A percentile compares a stretch with the other conserved stretches of the same genome.
Evolutionary conservation across 352 stramenopile genomes (phyloP).

Genomic region (Globisporangium acanthophoron): DNA sequence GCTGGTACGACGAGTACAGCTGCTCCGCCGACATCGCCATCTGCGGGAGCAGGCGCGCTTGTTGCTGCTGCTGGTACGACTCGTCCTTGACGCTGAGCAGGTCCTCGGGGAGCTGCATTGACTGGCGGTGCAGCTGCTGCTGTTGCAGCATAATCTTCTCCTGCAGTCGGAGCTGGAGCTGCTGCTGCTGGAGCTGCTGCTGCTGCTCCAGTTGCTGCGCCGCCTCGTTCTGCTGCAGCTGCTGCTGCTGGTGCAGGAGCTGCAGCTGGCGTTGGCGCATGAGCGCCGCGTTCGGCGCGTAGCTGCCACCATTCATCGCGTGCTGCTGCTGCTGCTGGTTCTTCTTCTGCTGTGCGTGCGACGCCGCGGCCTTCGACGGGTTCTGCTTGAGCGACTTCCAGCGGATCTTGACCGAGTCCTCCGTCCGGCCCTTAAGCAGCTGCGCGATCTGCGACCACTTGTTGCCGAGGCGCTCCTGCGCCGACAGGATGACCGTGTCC

Average conservation of each 20-base stretch:
- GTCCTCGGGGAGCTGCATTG: constrained; percentile 36
- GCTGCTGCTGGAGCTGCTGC: constrained; percentile 65
- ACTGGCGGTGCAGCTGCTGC: constrained; percentile 55
- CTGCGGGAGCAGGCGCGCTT: constrained; percentile 9
- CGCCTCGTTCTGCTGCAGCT: constrained; percentile 57
- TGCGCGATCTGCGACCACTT: constrained; percentile 96
- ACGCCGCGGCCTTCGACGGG: constrained; percentile 66
- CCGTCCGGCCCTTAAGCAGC: constrained; percentile 84
- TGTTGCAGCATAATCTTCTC: constrained; percentile 62
- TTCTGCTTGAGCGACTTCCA: constrained; percentile 90
- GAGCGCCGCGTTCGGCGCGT: constrained; percentile 36
- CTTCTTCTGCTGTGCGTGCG: constrained; percentile 75
- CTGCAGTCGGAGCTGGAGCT: constrained; percentile 51
- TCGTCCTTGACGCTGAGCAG: constrained; percentile 12
- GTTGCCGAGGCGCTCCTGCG: constrained; percentile 91
- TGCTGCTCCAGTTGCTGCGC: constrained; percentile 65
- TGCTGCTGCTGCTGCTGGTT: constrained; percentile 52
- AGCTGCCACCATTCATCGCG: constrained; percentile 11
- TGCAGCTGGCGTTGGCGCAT: constrained; percentile 67
- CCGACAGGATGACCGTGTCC: constrained; percentile 90
- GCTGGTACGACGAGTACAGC: constrained; percentile 11
- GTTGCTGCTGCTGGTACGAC: constrained; percentile 4
- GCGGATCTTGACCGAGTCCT: constrained; percentile 94
- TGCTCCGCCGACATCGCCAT: constrained; percentile 9
- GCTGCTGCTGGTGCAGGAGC: constrained; percentile 67